phyloP scores from a whole-genome alignment of 208 protist genomes.

The Trichomonas vaginalis region DNA sequence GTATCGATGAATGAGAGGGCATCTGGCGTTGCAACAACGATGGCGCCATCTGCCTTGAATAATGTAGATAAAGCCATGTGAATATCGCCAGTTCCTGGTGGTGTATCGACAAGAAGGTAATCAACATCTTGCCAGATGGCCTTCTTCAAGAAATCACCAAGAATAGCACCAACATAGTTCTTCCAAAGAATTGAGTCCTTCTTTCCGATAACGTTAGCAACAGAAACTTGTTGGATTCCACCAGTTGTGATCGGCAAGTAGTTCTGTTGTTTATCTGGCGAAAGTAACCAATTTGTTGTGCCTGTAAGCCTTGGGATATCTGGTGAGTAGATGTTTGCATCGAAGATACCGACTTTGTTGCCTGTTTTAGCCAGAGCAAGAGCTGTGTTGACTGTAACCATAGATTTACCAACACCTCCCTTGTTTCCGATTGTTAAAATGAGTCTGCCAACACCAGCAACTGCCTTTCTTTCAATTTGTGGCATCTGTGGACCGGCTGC shows the following conservation, averaged over 20 bases:
- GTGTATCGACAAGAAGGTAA: constrained; percentile 42
- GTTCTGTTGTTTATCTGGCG: neutral
- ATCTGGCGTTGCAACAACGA: neutral
- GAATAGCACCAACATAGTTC: neutral
- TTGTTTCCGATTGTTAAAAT: neutral
- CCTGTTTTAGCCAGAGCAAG: neutral
- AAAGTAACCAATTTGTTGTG: neutral
- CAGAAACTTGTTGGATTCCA: neutral
- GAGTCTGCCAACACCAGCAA: neutral
- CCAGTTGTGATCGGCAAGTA: neutral
- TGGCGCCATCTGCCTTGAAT: neutral
- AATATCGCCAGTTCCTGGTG: constrained; percentile 44
- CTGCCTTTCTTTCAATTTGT: neutral
- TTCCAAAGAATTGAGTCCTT: neutral
- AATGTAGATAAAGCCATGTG: constrained; percentile 35
- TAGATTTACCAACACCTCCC: constrained; percentile 41
- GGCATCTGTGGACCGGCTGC: too few species aligned
- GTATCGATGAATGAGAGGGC: neutral
- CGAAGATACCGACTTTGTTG: constrained; percentile 32
- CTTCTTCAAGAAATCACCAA: constrained; percentile 22
- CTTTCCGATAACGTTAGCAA: neutral
- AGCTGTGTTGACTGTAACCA: constrained; percentile 30
- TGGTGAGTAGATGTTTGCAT: constrained; percentile 34
- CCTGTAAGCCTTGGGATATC: constrained; percentile 27
- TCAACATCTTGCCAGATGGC: constrained; percentile 40